Evolutionary conservation across 495 filamentous ascomycete genomes (phyloP), one percentile per base, ranked within the genome.

Genomic region (Clohesyomyces aquaticus): DNA sequence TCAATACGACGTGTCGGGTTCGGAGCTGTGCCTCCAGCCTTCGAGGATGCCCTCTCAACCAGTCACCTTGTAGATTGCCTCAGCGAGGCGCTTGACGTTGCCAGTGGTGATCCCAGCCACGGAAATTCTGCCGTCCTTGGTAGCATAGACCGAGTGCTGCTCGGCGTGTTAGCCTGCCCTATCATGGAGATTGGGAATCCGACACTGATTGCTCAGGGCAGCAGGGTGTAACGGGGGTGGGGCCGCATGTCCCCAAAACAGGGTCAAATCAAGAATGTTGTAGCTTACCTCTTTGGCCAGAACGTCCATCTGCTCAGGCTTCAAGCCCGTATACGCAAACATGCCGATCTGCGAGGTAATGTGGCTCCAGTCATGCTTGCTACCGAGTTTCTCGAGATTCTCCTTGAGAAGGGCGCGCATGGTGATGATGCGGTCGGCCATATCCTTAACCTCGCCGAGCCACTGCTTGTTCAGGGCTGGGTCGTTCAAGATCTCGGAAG

Each of bases 321-420:
- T 93, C 73, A 98, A 79, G 51, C 94, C 94, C 29, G 94, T 98
- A 82, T 94, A 98, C 69, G 93, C 93, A 73, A 98, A 98, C 94
- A 98, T 98, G 79, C 94, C 94, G 68, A 98, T 98, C 80, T 89
- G 93, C 76, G 83, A 91, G 56, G 94, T 98, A 79, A 98, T 98
- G 81, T 98, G 94, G 77, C 87, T 88, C 94, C 94, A 98, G 79
- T 96, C 90, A 78, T 94, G 92, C 82, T 91, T 91, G 80, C 88
- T 92, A 69, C 93, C 94, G 60, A 95, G 85, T 76, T 89, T 87
- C 85, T 96, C 91, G 43, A 98, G 86, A 80, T 96, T 94, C 72
- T 88, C 83, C 82, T 94, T 93, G 68, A 98, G 86, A 38, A 95
- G 82, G 50, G 90, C 86, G 62, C 94, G 90, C 94, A 98, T 98